Conservation (phyloP, 2,329 filamentous ascomycete species). For the Paecilomyces formosus region DNA sequence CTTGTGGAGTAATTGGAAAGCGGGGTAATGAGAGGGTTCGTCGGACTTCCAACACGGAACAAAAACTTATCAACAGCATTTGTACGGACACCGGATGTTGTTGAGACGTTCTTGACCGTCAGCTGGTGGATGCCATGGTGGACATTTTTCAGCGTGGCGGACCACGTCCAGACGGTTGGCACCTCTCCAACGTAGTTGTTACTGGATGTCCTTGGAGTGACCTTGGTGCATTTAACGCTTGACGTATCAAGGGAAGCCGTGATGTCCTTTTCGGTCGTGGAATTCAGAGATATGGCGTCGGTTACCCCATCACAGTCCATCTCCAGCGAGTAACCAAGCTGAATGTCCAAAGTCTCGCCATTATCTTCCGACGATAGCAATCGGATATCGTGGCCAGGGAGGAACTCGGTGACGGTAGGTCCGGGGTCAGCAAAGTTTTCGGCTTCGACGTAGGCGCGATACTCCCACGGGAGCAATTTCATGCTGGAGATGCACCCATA, state of each 20-base stretch:
- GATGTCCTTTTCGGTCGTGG: neutral
- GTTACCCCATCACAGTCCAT: neutral
- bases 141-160: slow-evolving; percentile 43
- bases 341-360: neutral
- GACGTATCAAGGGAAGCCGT: neutral
- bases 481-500: neutral
- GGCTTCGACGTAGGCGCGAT: neutral
- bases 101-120: slow-evolving; percentile 44
- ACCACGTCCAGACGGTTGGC: slow-evolving; percentile 43
- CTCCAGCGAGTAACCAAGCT: neutral
- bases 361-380: neutral
- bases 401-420: neutral
- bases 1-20: neutral
- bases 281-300: neutral
- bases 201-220: neutral
- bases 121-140: slow-evolving; percentile 49
- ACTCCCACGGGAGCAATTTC: neutral
- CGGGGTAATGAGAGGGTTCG: neutral
- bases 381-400: neutral
- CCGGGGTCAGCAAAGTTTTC: neutral
- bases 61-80: neutral
- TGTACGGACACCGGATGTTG: slow-evolving; percentile 13
- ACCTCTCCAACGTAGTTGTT: slow-evolving; percentile 37
- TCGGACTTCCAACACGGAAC: neutral
- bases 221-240: neutral